Conservation (phyloP, 2,329 filamentous ascomycete species). For the Tetracladium maxilliforme region DNA sequence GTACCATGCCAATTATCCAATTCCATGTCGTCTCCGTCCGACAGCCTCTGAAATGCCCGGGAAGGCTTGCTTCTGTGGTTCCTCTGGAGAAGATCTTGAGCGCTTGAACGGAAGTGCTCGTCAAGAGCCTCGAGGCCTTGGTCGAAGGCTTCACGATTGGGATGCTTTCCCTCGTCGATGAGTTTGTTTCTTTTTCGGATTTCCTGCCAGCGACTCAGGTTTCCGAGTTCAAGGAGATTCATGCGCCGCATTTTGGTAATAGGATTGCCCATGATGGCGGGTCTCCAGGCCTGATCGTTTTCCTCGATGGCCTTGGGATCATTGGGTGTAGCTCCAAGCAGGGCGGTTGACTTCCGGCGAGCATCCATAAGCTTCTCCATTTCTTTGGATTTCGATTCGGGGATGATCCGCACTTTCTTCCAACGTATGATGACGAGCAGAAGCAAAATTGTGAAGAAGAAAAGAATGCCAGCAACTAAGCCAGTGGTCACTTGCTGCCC, state of each 20-base stretch:
- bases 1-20: too few species aligned
- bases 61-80: too few species aligned
- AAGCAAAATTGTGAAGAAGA: constrained; percentile 49
- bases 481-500: constrained; percentile 55
- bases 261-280: constrained; percentile 58
- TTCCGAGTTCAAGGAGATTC: constrained; percentile 56
- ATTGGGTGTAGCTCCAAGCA: constrained; percentile 11
- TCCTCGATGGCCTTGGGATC: constrained; percentile 16
- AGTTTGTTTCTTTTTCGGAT: constrained; percentile 47
- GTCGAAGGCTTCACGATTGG: too few species aligned
- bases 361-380: constrained; percentile 36
- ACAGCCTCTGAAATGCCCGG: too few species aligned
- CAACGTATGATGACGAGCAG: constrained; percentile 48
- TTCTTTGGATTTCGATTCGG: constrained; percentile 37
- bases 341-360: constrained; percentile 26
- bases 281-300: constrained; percentile 40
- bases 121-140: too few species aligned
- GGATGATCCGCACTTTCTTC: constrained; percentile 53
- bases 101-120: too few species aligned
- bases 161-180: constrained; percentile 26
- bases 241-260: constrained; percentile 53
- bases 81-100: too few species aligned
- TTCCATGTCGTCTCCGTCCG: too few species aligned
- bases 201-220: constrained; percentile 57
- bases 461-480: constrained; percentile 51